Percentiles rank a stretch among this genome's conserved stretches.
Evolutionary conservation across 495 filamentous ascomycete species (phyloP).

Genomic region (Pyrenula aspistea): DNA sequence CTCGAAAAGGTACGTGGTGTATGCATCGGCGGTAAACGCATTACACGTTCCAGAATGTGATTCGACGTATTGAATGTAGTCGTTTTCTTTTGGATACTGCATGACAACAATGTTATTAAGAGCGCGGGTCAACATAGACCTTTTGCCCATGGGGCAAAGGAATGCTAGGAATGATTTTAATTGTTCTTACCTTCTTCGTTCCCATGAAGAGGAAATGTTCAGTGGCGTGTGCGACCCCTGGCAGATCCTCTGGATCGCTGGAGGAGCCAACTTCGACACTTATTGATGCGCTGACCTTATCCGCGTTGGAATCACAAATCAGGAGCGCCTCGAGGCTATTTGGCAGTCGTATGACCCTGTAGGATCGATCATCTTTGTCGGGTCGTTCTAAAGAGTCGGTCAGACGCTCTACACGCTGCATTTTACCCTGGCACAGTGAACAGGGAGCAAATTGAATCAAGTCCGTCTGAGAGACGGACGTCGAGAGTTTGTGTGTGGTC

Average conservation of each 20-base stretch:
- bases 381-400: slow-evolving; percentile 78
- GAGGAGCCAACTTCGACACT: slow-evolving; percentile 96
- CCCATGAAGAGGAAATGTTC: slow-evolving; percentile 98
- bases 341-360: slow-evolving; percentile 72
- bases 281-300: slow-evolving; percentile 90
- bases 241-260: slow-evolving; percentile 80
- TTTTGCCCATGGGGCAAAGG: too few relatives aligned
- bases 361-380: slow-evolving; percentile 75
- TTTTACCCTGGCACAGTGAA: too few relatives aligned
- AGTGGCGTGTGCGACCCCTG: slow-evolving; percentile 85
- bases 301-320: slow-evolving; percentile 88
- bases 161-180: not conserved
- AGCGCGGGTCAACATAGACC: not conserved
- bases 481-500: too few relatives aligned
- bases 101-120: not conserved
- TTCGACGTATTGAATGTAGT: slow-evolving; percentile 85
- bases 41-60: slow-evolving; percentile 85
- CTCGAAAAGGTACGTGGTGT: slow-evolving; percentile 98
- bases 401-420: slow-evolving; percentile 51
- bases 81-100: slow-evolving; percentile 89
- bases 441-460: too few relatives aligned
- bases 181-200: slow-evolving; percentile 66
- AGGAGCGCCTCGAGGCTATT: slow-evolving; percentile 91
- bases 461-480: too few relatives aligned
- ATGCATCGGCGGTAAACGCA: slow-evolving; percentile 84